Evolutionary conservation across 345 rosid genomes (phyloP), one percentile per base, ranked within the genome.

Genomic region (Capsella bursapastoris): DNA sequence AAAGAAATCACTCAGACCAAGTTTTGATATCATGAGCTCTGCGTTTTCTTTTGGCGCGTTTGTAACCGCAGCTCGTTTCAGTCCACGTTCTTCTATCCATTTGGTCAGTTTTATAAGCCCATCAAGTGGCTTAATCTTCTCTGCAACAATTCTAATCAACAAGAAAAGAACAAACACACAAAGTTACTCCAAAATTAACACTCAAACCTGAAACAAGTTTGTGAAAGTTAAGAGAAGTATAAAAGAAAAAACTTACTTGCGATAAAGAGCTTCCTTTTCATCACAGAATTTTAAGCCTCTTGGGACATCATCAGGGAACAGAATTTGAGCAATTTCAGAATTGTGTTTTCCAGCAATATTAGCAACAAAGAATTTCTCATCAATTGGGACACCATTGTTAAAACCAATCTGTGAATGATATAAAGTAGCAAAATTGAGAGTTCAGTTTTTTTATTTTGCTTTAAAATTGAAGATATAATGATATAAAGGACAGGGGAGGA

Each of bases 61-160:
- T 10, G 99, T 92, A 3, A 96, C 99, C 0, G 96, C 99, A 25
- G 99, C 99, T 3, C 92, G 85, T 82, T 87, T 95, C 84, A 92
- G 56, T 22, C 96, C 97, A 41, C 66, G 91, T 10, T 88, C 93
- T 73, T 96, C 93, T 31, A 96, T 72, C 98, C 98, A 92, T 79
- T 96, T 85, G 70, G 80, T 89, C 65, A 96, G 56, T 74, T 83
- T 83, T 64, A 83, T 82, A 5, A 96, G 78, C 5, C 97, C 99
- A n/a, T 84, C 76, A 25, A 96, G 44, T 4, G 98, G 81, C 40
- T 71, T 70, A 27, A 96, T 53, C 74, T 92, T 79, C 22, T 92
- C 91, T 3, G 83, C 52, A 29, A 88, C 95, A 81, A 90, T 79
- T 70, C 98, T 96, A 85, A 79, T 71, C 35, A 40, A 13, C 3